Evolutionary conservation across 2,329 filamentous ascomycete species (phyloP).

Genomic region (Fusarium mexicanum): DNA sequence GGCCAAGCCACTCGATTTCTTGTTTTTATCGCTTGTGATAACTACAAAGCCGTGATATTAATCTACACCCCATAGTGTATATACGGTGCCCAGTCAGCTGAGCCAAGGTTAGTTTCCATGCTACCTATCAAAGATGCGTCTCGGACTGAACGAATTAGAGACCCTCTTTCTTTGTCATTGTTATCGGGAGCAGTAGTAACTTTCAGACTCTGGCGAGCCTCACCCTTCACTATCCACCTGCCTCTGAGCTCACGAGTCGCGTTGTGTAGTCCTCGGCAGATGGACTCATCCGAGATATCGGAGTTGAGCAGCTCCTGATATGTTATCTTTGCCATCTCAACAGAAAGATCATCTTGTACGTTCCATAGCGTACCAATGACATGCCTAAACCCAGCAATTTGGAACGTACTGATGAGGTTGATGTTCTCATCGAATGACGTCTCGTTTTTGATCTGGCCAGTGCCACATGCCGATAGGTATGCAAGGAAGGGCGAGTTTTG

Average conservation of each 20-base stretch:
- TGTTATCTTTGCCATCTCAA: neutral
- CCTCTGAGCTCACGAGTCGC: neutral
- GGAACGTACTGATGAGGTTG: neutral
- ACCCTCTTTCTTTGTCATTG: neutral
- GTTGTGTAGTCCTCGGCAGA: neutral
- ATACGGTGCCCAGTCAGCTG: neutral
- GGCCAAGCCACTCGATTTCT: neutral
- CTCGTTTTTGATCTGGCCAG: neutral
- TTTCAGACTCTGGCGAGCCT: rapidly evolving
- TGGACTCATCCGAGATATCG: neutral
- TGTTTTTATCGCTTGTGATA: too few species aligned
- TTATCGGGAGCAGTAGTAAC: too few species aligned
- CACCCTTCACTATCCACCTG: neutral
- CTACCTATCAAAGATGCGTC: neutral
- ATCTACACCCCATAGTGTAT: neutral
- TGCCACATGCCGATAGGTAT: constrained; percentile 2
- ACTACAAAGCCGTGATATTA: rapidly evolving
- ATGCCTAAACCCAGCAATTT: neutral
- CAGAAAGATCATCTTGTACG: neutral
- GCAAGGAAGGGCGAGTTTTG: neutral
- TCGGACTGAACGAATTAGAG: neutral
- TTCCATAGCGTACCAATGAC: neutral
- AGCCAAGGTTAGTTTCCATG: neutral
- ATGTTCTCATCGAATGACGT: neutral
- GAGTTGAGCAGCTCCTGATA: neutral